Percentiles rank a stretch among this genome's conserved stretches.
Evolutionary conservation across 2,329 filamentous ascomycete species (phyloP).

Genomic region (Penicillium vulpinum): DNA sequence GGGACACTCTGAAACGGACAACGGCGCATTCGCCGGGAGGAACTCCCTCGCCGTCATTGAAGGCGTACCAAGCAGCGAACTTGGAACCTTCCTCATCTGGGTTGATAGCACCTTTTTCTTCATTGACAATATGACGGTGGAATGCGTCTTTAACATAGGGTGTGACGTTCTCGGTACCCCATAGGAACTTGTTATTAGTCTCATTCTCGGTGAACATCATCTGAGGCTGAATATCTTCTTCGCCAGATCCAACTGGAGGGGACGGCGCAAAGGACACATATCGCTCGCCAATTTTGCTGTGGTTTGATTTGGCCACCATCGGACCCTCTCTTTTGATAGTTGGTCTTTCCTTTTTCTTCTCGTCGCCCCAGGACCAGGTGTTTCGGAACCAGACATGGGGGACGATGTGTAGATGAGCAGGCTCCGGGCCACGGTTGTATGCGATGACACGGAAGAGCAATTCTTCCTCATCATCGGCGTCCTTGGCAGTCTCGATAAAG

Average conservation of each 20-base stretch:
- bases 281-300: constrained; percentile 76
- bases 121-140: constrained; percentile 80
- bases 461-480: constrained; percentile 86
- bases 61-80: constrained; percentile 85
- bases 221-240: constrained; percentile 80
- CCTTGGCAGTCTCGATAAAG: constrained; percentile 93
- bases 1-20: constrained; percentile 85
- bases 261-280: constrained; percentile 87
- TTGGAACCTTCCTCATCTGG: constrained; percentile 81
- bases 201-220: constrained; percentile 95
- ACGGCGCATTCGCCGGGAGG: constrained; percentile 90
- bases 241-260: constrained; percentile 74
- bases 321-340: constrained; percentile 67
- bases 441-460: constrained; percentile 91
- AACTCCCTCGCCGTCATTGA: constrained; percentile 86
- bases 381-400: constrained; percentile 97
- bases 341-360: constrained; percentile 74
- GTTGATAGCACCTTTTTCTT: constrained; percentile 78
- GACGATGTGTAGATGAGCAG: constrained; percentile 87
- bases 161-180: constrained; percentile 73
- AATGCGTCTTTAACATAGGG: constrained; percentile 95
- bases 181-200: constrained; percentile 78
- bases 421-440: constrained; percentile 90
- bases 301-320: constrained; percentile 72
- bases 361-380: constrained; percentile 92